Percentiles rank a stretch among this genome's conserved stretches.
Evolutionary conservation across 805 yeast genomes (phyloP).

Genomic region (Cyberlindnera xishuangbannaensis): DNA sequence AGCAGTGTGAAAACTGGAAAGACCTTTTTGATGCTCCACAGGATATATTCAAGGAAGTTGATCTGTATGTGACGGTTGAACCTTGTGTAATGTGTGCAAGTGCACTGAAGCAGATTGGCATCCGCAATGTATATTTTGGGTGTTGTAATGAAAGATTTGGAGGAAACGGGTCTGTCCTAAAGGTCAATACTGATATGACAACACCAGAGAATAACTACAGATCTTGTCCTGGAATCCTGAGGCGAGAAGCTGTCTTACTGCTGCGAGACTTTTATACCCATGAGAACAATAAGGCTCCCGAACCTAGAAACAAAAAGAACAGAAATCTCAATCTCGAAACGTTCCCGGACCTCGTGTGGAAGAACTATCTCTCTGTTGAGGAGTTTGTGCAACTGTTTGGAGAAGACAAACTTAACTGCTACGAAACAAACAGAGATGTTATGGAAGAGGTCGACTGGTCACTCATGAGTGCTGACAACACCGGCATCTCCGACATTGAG

Average conservation of each 20-base stretch:
- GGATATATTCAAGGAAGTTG: constrained; percentile 46
- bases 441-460: constrained; percentile 13
- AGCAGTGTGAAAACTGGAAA: constrained; percentile 16
- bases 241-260: constrained; percentile 78
- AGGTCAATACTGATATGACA: constrained; percentile 43
- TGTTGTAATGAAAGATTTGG: constrained; percentile 96
- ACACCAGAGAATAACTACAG: constrained; percentile 32
- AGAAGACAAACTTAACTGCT: constrained; percentile 5
- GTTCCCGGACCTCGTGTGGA: constrained; percentile 58
- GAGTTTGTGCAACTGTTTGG: constrained; percentile 46
- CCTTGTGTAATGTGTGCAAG: constrained; percentile 99
- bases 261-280: constrained; percentile 78
- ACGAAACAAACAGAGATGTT: constrained; percentile 15
- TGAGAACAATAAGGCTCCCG: constrained; percentile 84
- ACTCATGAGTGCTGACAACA: constrained; percentile 12
- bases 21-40: constrained; percentile 21
- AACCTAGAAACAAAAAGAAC: constrained; percentile 66
- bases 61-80: constrained; percentile 90
- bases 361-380: constrained; percentile 41
- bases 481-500: constrained; percentile 21
- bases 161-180: constrained; percentile 85
- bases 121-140: constrained; percentile 75
- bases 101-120: constrained; percentile 74
- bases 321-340: constrained; percentile 50
- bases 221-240: constrained; percentile 70